These are phyloP conservation scores for Talaromyces sp. DNA, from an alignment of 2,329 filamentous ascomycete species.

Conservation along the genomic window DNA sequence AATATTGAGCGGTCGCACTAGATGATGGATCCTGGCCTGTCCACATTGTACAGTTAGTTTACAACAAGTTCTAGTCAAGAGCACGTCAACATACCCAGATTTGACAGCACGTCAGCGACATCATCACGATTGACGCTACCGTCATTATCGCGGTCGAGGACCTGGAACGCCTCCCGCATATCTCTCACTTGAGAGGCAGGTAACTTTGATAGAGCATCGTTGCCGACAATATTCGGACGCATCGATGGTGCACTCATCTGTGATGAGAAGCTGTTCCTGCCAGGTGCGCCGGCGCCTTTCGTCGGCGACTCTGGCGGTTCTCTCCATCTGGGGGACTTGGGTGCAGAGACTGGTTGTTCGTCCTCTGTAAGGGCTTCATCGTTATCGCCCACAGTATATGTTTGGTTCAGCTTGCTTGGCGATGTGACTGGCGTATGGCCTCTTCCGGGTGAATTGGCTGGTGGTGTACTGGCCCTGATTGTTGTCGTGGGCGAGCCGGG, in stretches of 20 bases:
- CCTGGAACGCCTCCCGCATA: slow-evolving; percentile 87
- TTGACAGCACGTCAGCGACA: slow-evolving; percentile 78
- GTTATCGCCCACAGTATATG: slow-evolving; percentile 41
- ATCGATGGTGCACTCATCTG: slow-evolving; percentile 24
- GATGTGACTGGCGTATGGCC: slow-evolving; percentile 41
- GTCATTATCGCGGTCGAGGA: slow-evolving; percentile 83
- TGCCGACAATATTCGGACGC: slow-evolving; percentile 22
- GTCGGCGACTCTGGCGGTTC: slow-evolving; percentile 39
- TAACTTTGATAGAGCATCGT: slow-evolving; percentile 47
- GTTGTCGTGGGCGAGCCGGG: slow-evolving; percentile 59
- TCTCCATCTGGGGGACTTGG: slow-evolving; percentile 29
- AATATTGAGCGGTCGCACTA: slow-evolving; percentile 72
- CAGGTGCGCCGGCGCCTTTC: slow-evolving; percentile 25
- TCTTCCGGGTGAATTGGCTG: slow-evolving; percentile 43
- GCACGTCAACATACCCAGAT: slow-evolving; percentile 57
- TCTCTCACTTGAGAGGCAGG: slow-evolving; percentile 78
- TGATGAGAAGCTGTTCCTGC: slow-evolving; percentile 25
- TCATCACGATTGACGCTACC: slow-evolving; percentile 77
- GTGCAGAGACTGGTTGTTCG: slow-evolving; percentile 24
- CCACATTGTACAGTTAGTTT: slow-evolving; percentile 11
- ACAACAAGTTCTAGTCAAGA: slow-evolving; percentile 14
- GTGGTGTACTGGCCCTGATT: slow-evolving; percentile 43
- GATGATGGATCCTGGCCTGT: slow-evolving; percentile 67
- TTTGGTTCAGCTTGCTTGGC: slow-evolving; percentile 45
- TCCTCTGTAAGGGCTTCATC: slow-evolving; percentile 30